A percentile compares a stretch with the other conserved stretches of the same genome.
Conservation (phyloP, 2,329 filamentous ascomycete species). For the Cercospora nicotianae region DNA sequence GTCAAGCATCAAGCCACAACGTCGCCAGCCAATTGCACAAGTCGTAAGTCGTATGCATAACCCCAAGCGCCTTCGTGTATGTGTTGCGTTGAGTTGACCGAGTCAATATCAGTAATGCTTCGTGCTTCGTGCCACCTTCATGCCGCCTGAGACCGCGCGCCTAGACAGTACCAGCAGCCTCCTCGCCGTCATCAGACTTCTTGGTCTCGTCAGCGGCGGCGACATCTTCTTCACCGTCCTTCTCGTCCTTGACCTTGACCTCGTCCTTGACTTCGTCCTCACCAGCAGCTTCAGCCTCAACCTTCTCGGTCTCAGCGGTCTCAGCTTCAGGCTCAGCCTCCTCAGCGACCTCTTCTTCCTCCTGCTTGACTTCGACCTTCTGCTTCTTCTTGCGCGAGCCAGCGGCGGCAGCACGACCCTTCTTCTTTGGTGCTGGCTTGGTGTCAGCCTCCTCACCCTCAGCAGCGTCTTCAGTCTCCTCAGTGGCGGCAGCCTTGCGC, state of each 20-base stretch:
- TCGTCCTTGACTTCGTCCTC: not conserved
- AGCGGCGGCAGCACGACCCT: not conserved
- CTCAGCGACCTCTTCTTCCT: not conserved
- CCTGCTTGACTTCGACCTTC: conserved; percentile 6
- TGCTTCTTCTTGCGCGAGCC: conserved; percentile 4
- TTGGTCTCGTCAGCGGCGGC: not conserved
- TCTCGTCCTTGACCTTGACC: conserved; percentile 7
- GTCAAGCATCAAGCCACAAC: not conserved
- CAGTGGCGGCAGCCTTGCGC: conserved; percentile 1
- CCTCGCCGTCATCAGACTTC: not conserved
- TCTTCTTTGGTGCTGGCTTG: conserved; percentile 7
- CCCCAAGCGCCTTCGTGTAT: not conserved
- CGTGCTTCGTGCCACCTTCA: not conserved
- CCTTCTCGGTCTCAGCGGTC: not conserved
- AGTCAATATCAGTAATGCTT: not conserved
- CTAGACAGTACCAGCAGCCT: not conserved
- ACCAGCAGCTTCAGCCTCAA: not conserved
- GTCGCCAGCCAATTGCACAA: not conserved
- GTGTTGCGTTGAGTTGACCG: not conserved
- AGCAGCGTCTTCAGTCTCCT: conserved; percentile 1
- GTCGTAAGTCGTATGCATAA: not conserved
- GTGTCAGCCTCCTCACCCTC: conserved; percentile 8
- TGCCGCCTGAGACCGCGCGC: not conserved
- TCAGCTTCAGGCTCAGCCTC: not conserved
- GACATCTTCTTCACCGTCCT: not conserved